phyloP scores from a whole-genome alignment of 352 stramenopile species.

The Phytophthora constricta region DNA sequence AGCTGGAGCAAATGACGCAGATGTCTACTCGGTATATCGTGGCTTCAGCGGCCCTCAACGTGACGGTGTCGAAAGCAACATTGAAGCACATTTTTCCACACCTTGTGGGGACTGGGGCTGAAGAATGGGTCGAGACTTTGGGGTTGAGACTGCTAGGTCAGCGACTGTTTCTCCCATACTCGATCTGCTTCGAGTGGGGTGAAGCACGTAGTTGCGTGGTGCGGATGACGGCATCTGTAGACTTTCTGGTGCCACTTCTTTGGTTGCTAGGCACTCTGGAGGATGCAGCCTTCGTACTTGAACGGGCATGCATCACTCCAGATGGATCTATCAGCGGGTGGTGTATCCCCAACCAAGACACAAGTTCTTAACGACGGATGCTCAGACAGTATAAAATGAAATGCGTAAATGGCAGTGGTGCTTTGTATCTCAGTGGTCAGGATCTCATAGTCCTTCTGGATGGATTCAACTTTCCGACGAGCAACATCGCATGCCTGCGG shows the following conservation, averaged over 20 bases:
- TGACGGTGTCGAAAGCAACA: conserved; percentile 12
- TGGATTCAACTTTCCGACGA: no score
- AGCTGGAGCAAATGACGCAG: conserved; percentile 28
- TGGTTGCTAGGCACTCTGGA: conserved; percentile 8
- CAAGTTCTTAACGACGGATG: no score
- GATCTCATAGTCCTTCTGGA: no score
- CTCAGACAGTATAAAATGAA: no score
- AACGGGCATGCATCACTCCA: conserved; percentile 9
- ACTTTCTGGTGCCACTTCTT: conserved; percentile 18
- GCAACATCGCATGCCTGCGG: no score
- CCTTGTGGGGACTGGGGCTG: neutral
- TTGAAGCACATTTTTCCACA: conserved; percentile 19
- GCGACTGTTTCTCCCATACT: conserved; percentile 17
- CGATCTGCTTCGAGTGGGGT: conserved; percentile 17
- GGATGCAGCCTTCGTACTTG: conserved; percentile 15
- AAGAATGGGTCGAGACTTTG: neutral
- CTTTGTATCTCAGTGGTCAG: no score
- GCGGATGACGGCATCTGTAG: conserved; percentile 13
- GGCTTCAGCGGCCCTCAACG: conserved; percentile 9
- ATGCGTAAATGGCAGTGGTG: no score
- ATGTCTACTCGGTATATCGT: conserved; percentile 16
- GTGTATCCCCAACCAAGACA: neutral
- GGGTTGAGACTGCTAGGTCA: conserved; percentile 13
- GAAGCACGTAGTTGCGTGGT: neutral
- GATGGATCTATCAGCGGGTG: conserved; percentile 8